Conservation (phyloP, 176 grass and related monocot genomes). For the Oryza meridionalis region DNA sequence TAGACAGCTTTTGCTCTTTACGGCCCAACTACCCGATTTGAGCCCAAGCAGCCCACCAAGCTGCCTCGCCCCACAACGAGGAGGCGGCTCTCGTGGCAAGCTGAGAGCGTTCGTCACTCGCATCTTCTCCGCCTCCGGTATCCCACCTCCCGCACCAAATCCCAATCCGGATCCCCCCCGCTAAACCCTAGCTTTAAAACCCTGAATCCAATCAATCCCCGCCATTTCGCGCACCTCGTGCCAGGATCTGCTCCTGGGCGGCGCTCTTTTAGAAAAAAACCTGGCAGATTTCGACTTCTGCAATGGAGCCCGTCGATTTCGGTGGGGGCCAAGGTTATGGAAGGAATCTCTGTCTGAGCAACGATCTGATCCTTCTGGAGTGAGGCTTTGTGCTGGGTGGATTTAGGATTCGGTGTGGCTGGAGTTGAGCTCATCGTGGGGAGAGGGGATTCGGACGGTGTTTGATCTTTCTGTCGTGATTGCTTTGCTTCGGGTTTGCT, state of each 20-base stretch:
- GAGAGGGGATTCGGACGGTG: not conserved
- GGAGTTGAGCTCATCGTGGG: not conserved
- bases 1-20: too few species aligned
- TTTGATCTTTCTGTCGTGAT: not conserved
- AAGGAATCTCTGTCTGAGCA: not conserved
- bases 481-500: not conserved
- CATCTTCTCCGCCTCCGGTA: not conserved
- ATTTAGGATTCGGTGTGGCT: not conserved
- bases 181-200: constrained; percentile 37
- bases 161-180: constrained; percentile 18
- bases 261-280: not conserved
- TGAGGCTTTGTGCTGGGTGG: not conserved
- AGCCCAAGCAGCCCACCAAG: not conserved
- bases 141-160: not conserved
- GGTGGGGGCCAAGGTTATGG: not conserved
- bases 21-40: too few species aligned
- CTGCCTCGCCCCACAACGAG: not conserved
- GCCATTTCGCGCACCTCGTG: constrained; percentile 16
- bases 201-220: constrained; percentile 8
- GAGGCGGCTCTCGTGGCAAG: constrained; percentile 12
- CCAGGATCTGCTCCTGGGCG: not conserved
- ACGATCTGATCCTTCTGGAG: not conserved
- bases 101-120: not conserved
- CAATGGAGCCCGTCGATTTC: not conserved
- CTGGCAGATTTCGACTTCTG: not conserved